Conservation (phyloP, 148 eudicot genomes). For the Dianthus caryophyllus region DNA sequence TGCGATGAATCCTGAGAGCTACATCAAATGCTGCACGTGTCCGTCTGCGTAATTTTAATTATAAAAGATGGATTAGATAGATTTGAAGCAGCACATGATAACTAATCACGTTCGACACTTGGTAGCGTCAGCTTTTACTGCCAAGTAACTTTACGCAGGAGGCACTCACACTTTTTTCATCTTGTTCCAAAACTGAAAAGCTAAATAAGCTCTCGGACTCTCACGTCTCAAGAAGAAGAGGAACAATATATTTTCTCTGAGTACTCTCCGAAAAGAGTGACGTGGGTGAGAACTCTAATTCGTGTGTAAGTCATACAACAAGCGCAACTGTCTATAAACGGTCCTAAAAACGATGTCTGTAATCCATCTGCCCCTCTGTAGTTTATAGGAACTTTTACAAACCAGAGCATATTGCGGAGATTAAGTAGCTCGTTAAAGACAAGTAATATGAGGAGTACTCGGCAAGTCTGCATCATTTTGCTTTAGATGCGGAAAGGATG, state of each 20-base stretch:
- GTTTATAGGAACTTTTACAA: too few species aligned
- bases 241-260: too few species aligned
- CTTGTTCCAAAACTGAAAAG: neutral
- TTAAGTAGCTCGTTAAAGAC: neutral
- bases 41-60: conserved; percentile 40
- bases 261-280: too few species aligned
- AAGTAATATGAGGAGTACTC: neutral
- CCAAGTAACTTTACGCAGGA: neutral
- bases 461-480: too few species aligned
- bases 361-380: too few species aligned
- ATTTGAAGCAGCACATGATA: neutral
- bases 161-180: neutral
- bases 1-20: conserved; percentile 64
- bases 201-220: neutral
- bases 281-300: too few species aligned
- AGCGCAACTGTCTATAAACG: too few species aligned
- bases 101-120: neutral
- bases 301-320: too few species aligned
- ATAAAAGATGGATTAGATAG: too few species aligned
- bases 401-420: too few species aligned
- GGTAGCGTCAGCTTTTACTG: neutral
- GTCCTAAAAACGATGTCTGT: too few species aligned
- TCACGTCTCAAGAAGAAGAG: too few species aligned
- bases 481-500: neutral
- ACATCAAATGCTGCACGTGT: conserved; percentile 65